phyloP scores from a whole-genome alignment of 2,329 filamentous ascomycete genomes.

The Aaosphaeria arxii region DNA sequence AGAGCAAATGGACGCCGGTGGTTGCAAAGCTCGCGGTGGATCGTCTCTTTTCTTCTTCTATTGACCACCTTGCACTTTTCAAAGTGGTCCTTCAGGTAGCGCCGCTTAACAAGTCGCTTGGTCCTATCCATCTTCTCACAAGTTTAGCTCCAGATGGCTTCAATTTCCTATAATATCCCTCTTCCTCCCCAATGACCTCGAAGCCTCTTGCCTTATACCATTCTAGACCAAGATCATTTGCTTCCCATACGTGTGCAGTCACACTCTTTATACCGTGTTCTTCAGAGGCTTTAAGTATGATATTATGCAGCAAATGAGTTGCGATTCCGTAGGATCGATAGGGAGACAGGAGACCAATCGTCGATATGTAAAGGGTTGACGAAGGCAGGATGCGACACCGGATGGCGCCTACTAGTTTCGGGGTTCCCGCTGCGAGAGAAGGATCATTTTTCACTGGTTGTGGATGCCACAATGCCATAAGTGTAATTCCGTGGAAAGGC shows the following conservation, averaged over 20 bases:
- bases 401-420: conserved; percentile 45
- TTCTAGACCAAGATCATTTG: conserved; percentile 56
- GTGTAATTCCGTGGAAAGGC: conserved; percentile 52
- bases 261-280: conserved; percentile 52
- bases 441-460: conserved; percentile 11
- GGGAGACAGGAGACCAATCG: conserved; percentile 57
- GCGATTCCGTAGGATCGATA: conserved; percentile 59
- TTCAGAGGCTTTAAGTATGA: conserved; percentile 47
- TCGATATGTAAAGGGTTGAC: conserved; percentile 58
- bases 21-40: too few relatives aligned
- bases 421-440: conserved; percentile 9
- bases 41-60: too few relatives aligned
- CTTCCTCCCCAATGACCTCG: conserved; percentile 48
- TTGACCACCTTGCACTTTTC: too few relatives aligned
- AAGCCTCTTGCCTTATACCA: conserved; percentile 63
- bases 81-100: too few relatives aligned
- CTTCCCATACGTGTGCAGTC: conserved; percentile 64
- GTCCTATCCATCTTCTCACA: conserved; percentile 44
- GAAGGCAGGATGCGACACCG: conserved; percentile 44
- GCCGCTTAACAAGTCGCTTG: conserved; percentile 25
- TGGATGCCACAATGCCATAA: conserved; percentile 57
- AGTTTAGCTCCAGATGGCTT: conserved; percentile 56
- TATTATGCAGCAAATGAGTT: conserved; percentile 47
- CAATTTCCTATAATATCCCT: conserved; percentile 59
- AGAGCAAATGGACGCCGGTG: too few relatives aligned